A percentile compares a stretch with the other conserved stretches of the same genome.
Evolutionary conservation across 2,329 filamentous ascomycete species (phyloP).

Genomic region (Xylariales sp.): DNA sequence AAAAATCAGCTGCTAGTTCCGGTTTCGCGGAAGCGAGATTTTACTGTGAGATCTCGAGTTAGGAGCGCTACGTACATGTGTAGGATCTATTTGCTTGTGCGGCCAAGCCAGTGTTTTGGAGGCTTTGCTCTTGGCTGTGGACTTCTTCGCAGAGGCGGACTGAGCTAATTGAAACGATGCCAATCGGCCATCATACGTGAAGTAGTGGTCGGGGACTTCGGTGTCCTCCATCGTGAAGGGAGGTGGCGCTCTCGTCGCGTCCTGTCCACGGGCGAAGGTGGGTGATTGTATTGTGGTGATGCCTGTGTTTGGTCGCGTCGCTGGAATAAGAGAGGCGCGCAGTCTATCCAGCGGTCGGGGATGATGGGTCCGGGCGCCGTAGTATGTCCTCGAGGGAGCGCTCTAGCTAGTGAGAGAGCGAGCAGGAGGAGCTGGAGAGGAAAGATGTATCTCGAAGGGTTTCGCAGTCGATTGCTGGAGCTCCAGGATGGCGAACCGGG

Average conservation of each 20-base stretch:
- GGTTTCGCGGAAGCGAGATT: not conserved
- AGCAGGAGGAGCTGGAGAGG: not conserved
- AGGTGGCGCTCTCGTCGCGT: not conserved
- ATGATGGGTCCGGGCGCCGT: not conserved
- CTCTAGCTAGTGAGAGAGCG: no score
- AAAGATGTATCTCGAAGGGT: not conserved
- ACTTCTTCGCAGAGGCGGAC: constrained; percentile 64
- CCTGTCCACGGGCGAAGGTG: not conserved
- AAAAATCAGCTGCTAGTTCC: constrained; percentile 3
- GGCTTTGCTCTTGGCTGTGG: constrained; percentile 55
- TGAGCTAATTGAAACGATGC: constrained; percentile 71
- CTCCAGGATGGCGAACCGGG: constrained; percentile 2
- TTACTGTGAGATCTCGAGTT: no score
- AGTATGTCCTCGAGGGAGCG: not conserved
- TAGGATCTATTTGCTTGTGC: constrained; percentile 61
- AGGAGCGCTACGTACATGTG: constrained; percentile 63
- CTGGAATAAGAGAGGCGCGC: not conserved
- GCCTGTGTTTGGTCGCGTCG: not conserved
- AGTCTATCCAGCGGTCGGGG: not conserved
- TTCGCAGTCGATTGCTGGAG: not conserved
- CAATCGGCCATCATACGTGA: constrained; percentile 71
- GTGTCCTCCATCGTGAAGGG: constrained; percentile 14
- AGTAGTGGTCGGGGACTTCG: constrained; percentile 42
- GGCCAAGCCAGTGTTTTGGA: constrained; percentile 69
- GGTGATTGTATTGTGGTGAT: not conserved